Conservation (phyloP, 2,329 filamentous ascomycete genomes). For the Lachnellula cervina region DNA sequence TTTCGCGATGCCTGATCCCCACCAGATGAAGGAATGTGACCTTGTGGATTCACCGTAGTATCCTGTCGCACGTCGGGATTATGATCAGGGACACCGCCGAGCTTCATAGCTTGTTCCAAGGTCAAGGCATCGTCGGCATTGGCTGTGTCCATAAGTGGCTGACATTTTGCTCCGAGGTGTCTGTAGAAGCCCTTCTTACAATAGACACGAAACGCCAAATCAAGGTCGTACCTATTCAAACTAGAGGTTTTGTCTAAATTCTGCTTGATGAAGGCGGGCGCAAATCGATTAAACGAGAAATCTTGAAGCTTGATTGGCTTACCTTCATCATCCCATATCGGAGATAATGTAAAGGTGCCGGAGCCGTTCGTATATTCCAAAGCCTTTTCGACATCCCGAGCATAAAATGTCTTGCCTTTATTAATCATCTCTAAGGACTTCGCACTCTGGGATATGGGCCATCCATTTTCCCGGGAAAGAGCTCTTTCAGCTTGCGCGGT, state of each 20-base stretch:
- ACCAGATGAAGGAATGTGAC: background rate
- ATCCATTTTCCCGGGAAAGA: background rate
- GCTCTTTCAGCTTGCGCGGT: background rate
- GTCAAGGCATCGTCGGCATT: background rate
- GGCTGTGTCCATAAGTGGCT: background rate
- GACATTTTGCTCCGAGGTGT: background rate
- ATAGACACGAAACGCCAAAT: constrained; percentile 3
- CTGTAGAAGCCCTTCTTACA: background rate
- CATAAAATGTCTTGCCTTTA: background rate
- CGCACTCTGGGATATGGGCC: background rate
- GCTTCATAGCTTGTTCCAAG: constrained; percentile 1
- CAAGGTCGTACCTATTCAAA: background rate
- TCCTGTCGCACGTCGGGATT: background rate
- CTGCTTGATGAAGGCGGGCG: background rate
- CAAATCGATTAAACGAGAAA: constrained; percentile 7
- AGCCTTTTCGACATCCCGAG: background rate
- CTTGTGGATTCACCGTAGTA: background rate
- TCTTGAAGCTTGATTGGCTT: constrained; percentile 8
- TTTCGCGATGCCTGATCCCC: background rate
- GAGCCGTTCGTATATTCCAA: background rate
- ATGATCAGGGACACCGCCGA: background rate
- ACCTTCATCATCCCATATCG: background rate
- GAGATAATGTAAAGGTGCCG: background rate
- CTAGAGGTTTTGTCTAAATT: background rate
- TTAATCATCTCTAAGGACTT: background rate